Evolutionary conservation across 352 stramenopile genomes (phyloP).

Genomic region (Pythium pectinolyticum): DNA sequence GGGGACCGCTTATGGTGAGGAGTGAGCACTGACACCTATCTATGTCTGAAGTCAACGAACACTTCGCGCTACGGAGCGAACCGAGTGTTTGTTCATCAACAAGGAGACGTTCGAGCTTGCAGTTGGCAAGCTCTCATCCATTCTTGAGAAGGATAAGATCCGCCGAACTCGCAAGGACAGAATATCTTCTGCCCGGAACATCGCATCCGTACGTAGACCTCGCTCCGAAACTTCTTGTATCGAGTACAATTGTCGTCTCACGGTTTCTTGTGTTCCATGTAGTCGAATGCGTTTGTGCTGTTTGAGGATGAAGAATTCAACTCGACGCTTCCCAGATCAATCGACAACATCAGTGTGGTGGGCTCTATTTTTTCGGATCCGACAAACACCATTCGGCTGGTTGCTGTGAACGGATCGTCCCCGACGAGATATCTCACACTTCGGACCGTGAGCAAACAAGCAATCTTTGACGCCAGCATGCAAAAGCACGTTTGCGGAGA

Average conservation of each 20-base stretch:
- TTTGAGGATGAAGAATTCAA: slow-evolving; percentile 54
- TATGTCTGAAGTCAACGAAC: slow-evolving; percentile 55
- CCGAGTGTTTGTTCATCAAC: slow-evolving; percentile 85
- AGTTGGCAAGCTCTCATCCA: slow-evolving; percentile 73
- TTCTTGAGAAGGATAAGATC: slow-evolving; percentile 85
- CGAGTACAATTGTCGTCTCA: background rate
- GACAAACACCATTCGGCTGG: slow-evolving; percentile 74
- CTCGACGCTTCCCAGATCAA: slow-evolving; percentile 40
- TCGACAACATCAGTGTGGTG: slow-evolving; percentile 70
- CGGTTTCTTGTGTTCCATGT: background rate
- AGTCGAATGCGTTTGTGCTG: slow-evolving; percentile 57
- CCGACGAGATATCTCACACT: slow-evolving; percentile 67
- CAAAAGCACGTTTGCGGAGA: slow-evolving; percentile 82
- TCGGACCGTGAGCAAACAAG: slow-evolving; percentile 78
- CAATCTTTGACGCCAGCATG: slow-evolving; percentile 75
- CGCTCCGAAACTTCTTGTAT: background rate
- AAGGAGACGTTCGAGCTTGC: slow-evolving; percentile 71
- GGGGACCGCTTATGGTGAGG: background rate
- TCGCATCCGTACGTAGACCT: slow-evolving; percentile 41
- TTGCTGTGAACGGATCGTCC: slow-evolving; percentile 59
- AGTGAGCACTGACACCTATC: background rate
- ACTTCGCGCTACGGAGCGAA: slow-evolving; percentile 65
- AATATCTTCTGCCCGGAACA: slow-evolving; percentile 57
- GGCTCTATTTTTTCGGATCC: slow-evolving; percentile 72
- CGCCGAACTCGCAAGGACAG: slow-evolving; percentile 63